These are phyloP conservation scores for Jacaranda mimosifolia DNA, from an alignment of 257 asterid genomes.

Conservation along the genomic window DNA sequence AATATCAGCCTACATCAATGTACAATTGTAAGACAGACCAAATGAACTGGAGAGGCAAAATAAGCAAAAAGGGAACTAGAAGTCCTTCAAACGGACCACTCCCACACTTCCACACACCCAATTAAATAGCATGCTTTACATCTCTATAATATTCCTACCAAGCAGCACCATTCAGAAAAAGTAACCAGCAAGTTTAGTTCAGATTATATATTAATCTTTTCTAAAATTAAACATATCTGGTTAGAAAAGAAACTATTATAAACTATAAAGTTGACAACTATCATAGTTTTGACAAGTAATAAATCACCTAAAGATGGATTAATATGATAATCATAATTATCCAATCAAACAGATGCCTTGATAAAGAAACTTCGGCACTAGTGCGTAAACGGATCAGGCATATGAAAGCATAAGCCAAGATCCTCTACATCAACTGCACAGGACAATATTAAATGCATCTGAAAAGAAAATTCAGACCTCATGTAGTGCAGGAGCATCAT, in stretches of 20 bases:
- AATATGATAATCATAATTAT: not conserved
- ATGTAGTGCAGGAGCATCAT: slow-evolving; percentile 90
- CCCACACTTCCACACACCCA: not conserved
- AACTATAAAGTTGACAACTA: not conserved
- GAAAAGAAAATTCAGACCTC: slow-evolving; percentile 54
- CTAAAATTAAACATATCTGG: not conserved
- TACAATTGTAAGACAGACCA: slow-evolving; percentile 14
- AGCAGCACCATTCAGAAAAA: not conserved
- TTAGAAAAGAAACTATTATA: slow-evolving; percentile 22
- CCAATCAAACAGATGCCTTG: not conserved
- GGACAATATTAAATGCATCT: not conserved
- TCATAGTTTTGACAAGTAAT: not conserved
- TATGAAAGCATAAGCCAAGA: not conserved
- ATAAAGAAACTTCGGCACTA: slow-evolving; percentile 18
- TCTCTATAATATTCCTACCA: not conserved
- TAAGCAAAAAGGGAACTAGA: not conserved
- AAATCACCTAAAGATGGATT: not conserved
- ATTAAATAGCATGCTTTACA: slow-evolving; percentile 12
- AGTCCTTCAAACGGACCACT: no score
- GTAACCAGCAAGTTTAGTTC: not conserved
- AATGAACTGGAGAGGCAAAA: not conserved
- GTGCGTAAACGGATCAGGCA: slow-evolving; percentile 1
- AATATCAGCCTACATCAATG: slow-evolving; percentile 64
- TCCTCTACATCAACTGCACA: not conserved
- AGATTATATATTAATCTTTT: slow-evolving; percentile 1